Evolutionary conservation across 1,139 yeast species (phyloP).

Genomic region (Trichomonascaceae sp.): DNA sequence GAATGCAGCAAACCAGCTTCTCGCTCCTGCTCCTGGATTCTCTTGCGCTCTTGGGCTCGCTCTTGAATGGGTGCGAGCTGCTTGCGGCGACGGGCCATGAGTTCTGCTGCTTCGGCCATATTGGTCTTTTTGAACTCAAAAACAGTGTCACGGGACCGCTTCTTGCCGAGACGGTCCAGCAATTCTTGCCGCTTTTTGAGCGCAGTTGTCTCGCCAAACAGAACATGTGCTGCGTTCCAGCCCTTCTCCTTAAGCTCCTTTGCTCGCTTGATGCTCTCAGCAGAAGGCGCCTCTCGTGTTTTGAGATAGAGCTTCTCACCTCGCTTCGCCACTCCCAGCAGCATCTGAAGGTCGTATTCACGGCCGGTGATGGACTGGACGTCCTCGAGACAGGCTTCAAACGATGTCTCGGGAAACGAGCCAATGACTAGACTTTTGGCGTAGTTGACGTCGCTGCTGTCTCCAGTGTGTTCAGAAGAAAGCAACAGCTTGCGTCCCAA

Average conservation of each 20-base stretch:
- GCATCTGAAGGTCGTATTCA: slow-evolving; percentile 55
- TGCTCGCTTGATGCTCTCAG: slow-evolving; percentile 70
- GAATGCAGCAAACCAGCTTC: slow-evolving; percentile 62
- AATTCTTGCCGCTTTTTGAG: slow-evolving; percentile 53
- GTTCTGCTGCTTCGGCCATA: slow-evolving; percentile 56
- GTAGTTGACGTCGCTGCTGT: slow-evolving; percentile 47
- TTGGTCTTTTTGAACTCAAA: slow-evolving; percentile 53
- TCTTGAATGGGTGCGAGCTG: slow-evolving; percentile 84
- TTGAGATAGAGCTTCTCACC: slow-evolving; percentile 83
- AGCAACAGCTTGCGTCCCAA: slow-evolving; percentile 70
- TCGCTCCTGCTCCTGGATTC: slow-evolving; percentile 52
- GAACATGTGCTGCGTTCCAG: slow-evolving; percentile 84
- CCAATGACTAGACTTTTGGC: slow-evolving; percentile 76
- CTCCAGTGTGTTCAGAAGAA: slow-evolving; percentile 32
- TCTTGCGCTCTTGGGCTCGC: slow-evolving; percentile 55
- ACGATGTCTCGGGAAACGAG: slow-evolving; percentile 54
- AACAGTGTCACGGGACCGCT: slow-evolving; percentile 67
- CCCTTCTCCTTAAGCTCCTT: slow-evolving; percentile 58
- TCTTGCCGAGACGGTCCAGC: slow-evolving; percentile 53
- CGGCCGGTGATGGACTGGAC: slow-evolving; percentile 47
- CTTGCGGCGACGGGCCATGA: slow-evolving; percentile 76
- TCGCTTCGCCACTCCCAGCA: slow-evolving; percentile 62
- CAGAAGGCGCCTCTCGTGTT: slow-evolving; percentile 78
- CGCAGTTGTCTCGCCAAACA: slow-evolving; percentile 42
- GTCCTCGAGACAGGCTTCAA: slow-evolving; percentile 66